Percentiles rank a stretch among this genome's conserved stretches.
Conservation (phyloP, 2,329 filamentous ascomycete genomes). For the Aaosphaeria arxii region DNA sequence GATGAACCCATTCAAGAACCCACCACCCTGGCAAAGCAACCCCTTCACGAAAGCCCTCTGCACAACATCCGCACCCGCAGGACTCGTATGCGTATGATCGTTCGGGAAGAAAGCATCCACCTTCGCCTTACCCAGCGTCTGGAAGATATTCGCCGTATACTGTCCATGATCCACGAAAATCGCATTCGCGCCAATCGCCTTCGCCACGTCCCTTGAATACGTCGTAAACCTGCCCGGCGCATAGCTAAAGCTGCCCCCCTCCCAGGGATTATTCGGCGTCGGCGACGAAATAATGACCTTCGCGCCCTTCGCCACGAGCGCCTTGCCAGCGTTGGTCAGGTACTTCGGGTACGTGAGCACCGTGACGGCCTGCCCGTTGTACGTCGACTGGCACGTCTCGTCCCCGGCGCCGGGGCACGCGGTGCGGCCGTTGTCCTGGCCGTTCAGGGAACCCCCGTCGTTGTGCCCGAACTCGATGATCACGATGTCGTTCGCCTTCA, state of each 20-base stretch:
- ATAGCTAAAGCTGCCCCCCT: conserved; percentile 52
- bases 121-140: conserved; percentile 47
- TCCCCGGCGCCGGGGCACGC: conserved; percentile 56
- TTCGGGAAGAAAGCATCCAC: conserved; percentile 56
- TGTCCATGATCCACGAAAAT: conserved; percentile 59
- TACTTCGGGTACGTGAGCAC: conserved; percentile 63
- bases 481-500: conserved; percentile 61
- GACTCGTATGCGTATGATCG: conserved; percentile 63
- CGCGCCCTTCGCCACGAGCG: conserved; percentile 55
- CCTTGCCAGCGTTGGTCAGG: conserved; percentile 54
- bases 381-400: conserved; percentile 54
- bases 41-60: conserved; percentile 60
- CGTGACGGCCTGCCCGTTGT: conserved; percentile 51
- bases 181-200: conserved; percentile 43
- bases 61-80: conserved; percentile 54
- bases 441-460: conserved; percentile 58
- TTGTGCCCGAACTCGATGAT: conserved; percentile 74
- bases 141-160: conserved; percentile 55
- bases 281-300: conserved; percentile 58
- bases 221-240: conserved; percentile 53
- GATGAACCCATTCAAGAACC: conserved; percentile 38
- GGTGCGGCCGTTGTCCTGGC: conserved; percentile 58
- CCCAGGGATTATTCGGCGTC: conserved; percentile 64
- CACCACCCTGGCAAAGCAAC: conserved; percentile 48
- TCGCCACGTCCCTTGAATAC: conserved; percentile 49